Base-by-base conservation (phyloP, 768 basidiomycete genomes). In the Lanmaoa pseudosensibilis region DNA sequence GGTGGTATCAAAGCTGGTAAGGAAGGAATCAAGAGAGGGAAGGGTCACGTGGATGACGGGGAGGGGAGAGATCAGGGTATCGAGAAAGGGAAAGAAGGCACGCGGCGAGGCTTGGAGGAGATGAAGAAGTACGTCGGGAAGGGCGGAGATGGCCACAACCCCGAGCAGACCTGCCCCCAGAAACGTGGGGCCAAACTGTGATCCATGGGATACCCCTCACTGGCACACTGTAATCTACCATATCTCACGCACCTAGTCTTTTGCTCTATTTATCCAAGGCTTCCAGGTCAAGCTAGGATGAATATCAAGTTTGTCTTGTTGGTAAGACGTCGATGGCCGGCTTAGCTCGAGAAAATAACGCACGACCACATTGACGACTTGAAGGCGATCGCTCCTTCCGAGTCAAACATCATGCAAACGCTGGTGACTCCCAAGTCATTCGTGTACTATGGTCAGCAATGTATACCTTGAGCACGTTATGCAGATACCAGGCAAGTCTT, bases 171-270 rank as follows among this genome's bases (percentile, higher is more conserved):
- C 16, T n/a, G 43, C 2, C 18, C 8, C 5, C 57, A 13, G 51
- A 70, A 66, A 50, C 58, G 49, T 12, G 53, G 57, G 18, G 58
- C 69, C 8, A 71, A 71, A 44, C 46, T 71, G 10, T 71, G 55
- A 71, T 34, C 16, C 41, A 46, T 30, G 43, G 18, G 10, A 60
- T 64, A 64, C 51, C 57, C 49, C 8, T 37, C 55, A 45, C 13
- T 6, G 23, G 30, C 36, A 32, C 23, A n/a, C 15, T 33, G 27
- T 23, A 19, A 10, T 32, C 38, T 38, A 48, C 21, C 5, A 38
- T 19, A 36, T 46, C 33, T 52, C 33, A 19, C 45, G 3, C 27
- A n/a, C 6, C 18, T 27, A 30, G 2, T n/a, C n/a, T 19, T 9
- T 27, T 23, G 13, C 40, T 59, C 19, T 41, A 44, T 43, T 36